Evolutionary conservation across 2,329 filamentous ascomycete species (phyloP), one percentile per base, ranked within the genome.

Genomic region (Phyllosticta capitalensis): DNA sequence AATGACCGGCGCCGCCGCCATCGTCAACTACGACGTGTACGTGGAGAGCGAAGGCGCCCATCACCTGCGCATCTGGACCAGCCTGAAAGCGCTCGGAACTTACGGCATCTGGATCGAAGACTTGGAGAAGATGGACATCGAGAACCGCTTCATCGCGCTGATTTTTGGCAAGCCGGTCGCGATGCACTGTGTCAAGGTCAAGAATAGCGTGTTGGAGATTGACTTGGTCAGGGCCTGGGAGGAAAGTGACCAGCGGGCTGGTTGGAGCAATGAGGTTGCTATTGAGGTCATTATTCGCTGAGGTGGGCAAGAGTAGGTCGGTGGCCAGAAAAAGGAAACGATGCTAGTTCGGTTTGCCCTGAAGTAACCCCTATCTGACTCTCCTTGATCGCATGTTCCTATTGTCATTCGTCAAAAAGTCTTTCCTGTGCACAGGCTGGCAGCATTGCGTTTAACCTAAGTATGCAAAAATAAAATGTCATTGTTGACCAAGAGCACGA

Each of bases 1-100:
- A 72, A 95, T 97, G 89, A 90, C 90, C 0, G 92, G 91, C 0
- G 84, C 87, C 0, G 91, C 90, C 1, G 91, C 90, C 0, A 80
- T 96, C 7, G 76, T 87, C 1, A 79, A 78, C 45, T 85, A 78
- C n/a, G 78, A 81, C 26, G 80, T 86, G 52, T 80, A 80, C 33
- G 69, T 85, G 65, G 74, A 81, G 38, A 45, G 53, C 14, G 54
- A 76, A 79, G 7, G 62, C 61, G 3, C 86, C 83, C 60, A 84
- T 84, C 76, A 83, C 17, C 74, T 94, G 20, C 73, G 83, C 7
- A 74, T 95, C 12, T 83, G 84, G 66, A 83, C 87, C 1, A 82
- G 80, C 14, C 69, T 96, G 50, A 96, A 95, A 70, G 91, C 91
- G 0, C 74, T 96, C 1, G 92, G 92, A 0, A 79, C 79, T 20